Conservation (phyloP, 192 early-diverging fungal species). For the Backusella psychrophila region DNA sequence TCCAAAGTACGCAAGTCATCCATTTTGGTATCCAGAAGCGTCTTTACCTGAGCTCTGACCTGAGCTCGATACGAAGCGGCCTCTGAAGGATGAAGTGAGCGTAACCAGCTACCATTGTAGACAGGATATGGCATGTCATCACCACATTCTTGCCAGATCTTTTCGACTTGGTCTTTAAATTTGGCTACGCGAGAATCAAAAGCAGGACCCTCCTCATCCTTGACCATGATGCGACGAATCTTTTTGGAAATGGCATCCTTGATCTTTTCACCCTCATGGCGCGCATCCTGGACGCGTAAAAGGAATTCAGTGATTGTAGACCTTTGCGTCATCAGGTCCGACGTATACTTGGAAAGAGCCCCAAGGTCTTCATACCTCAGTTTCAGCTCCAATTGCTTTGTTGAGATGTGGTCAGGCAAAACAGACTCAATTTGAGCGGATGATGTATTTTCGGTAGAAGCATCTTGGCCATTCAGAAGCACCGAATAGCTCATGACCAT, state of each 20-base stretch:
- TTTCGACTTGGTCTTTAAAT: conserved; percentile 13
- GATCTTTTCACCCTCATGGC: conserved; percentile 32
- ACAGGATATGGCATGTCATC: conserved; percentile 14
- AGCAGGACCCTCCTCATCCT: conserved; percentile 6
- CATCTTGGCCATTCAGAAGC: background rate
- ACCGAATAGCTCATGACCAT: conserved; percentile 23
- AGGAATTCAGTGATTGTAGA: conserved; percentile 31
- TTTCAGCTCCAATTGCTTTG: conserved; percentile 18
- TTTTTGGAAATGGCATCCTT: conserved; percentile 22
- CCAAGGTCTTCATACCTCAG: conserved; percentile 11
- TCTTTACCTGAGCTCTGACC: conserved; percentile 8
- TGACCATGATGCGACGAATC: conserved; percentile 23
- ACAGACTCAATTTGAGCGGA: background rate
- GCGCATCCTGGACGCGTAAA: conserved; percentile 21
- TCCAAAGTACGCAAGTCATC: background rate
- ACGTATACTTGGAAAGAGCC: conserved; percentile 17
- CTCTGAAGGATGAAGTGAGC: background rate
- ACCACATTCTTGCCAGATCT: conserved; percentile 22
- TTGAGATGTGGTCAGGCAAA: conserved; percentile 14
- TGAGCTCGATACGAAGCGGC: conserved; percentile 11
- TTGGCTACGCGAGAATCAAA: conserved; percentile 11
- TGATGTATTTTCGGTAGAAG: background rate
- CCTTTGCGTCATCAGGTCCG: conserved; percentile 27
- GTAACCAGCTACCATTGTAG: conserved; percentile 7
- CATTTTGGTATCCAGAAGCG: conserved; percentile 12